Conservation (phyloP, 495 filamentous ascomycete genomes). For the Penicillium arizonense region DNA sequence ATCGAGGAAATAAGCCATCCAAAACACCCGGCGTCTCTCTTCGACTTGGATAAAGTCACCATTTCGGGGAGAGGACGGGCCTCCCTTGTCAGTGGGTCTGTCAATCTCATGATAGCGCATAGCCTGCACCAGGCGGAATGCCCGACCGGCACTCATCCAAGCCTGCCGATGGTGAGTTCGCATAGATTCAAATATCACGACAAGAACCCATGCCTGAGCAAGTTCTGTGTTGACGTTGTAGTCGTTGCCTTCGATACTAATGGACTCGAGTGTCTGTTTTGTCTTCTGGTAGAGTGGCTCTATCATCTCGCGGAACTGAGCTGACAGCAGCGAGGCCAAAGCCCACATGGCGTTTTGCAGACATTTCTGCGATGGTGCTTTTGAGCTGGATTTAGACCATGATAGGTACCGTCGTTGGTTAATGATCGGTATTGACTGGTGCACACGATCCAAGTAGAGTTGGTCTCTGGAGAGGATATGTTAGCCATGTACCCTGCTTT, state of each 20-base stretch:
- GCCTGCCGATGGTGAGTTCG: slow-evolving; percentile 40
- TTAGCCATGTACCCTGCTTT: neutral
- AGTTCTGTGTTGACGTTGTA: slow-evolving; percentile 20
- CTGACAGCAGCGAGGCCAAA: slow-evolving; percentile 23
- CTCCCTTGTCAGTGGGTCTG: slow-evolving; percentile 8
- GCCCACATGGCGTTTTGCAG: slow-evolving; percentile 37
- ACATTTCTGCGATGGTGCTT: slow-evolving; percentile 11
- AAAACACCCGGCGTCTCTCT: slow-evolving; percentile 50
- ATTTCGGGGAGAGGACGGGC: neutral
- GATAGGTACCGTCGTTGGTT: slow-evolving; percentile 24
- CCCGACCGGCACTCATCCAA: slow-evolving; percentile 52
- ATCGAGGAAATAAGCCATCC: slow-evolving; percentile 55
- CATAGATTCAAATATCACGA: slow-evolving; percentile 49
- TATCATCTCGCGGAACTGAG: slow-evolving; percentile 15
- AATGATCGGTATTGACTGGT: slow-evolving; percentile 27
- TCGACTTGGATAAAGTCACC: slow-evolving; percentile 29
- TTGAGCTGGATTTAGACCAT: slow-evolving; percentile 11
- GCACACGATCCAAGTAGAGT: slow-evolving; percentile 34
- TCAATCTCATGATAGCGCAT: slow-evolving; percentile 51
- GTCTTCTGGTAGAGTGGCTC: slow-evolving; percentile 26
- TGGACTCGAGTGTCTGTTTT: slow-evolving; percentile 11
- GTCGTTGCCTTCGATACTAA: slow-evolving; percentile 4
- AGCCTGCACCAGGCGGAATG: slow-evolving; percentile 50
- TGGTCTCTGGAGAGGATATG: slow-evolving; percentile 25
- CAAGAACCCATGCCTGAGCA: slow-evolving; percentile 50